Base-by-base conservation (phyloP, 2,329 filamentous ascomycete species). In the Cladosporium sp. region DNA sequence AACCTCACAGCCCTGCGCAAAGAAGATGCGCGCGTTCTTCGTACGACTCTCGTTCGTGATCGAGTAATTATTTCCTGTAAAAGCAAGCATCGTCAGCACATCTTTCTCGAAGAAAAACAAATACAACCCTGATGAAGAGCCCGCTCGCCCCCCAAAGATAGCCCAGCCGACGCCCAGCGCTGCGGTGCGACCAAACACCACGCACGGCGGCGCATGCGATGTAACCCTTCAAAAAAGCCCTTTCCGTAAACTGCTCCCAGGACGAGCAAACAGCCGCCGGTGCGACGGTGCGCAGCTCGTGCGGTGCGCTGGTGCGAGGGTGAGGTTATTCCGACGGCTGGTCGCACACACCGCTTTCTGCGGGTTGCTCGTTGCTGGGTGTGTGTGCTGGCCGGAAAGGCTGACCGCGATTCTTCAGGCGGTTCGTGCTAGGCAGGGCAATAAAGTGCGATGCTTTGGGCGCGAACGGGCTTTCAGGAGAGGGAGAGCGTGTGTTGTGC, bases 41-140 rank as follows among this genome's bases (percentile, higher is more conserved):
- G 57, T 85, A 78, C 56, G 53, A 63, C 84, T 83, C 53, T 89
- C 83, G 69, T 97, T 98, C 52, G 79, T 78, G 63, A 98, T 95
- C 65, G 86, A 87, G 71, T 98, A 98, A 62, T 89, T 87, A 66
- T 97, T 97, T 48, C 92, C 92, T 96, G 58, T 33, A 55, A 18
- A 35, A 49, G 2, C 3, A 40, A 28, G 6, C 11, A 3, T 18
- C n/a, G 35, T 49, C 35, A 49, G 46, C 37, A 35, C 31, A 16
- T 18, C 8, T 3, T 1, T 3, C 18, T 1, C 13, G 5, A 11
- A 40, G 8, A 16, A 19, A 16, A 42, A 42, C 16, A 13, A 14
- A 9, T 33, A 14, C 43, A n/a, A 16, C 14, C 43, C 16, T 28
- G 22, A 28, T 28, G 22, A 28, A 28, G 3, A 28, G 22, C 22